Percentiles rank a stretch among this genome's conserved stretches.
Conservation (phyloP, 75 land plant species). For the Pinus tabuliformis region DNA sequence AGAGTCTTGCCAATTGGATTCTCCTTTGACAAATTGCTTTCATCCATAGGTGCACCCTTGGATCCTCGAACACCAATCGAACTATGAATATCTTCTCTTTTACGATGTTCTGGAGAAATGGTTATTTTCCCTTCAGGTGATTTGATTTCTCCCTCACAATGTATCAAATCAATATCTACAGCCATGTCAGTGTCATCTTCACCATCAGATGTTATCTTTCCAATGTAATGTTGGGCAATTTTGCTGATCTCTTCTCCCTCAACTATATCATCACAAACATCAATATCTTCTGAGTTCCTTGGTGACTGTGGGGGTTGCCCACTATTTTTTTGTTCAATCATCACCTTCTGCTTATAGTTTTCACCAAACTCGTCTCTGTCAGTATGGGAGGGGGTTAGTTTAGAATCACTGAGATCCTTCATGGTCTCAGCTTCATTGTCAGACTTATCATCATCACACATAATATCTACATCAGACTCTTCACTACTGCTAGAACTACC, state of each 20-base stretch:
- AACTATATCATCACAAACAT: slow-evolving; percentile 6
- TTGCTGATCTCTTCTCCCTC: slow-evolving; percentile 4
- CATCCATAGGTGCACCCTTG: not conserved
- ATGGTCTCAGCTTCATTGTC: slow-evolving; percentile 39
- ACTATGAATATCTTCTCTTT: slow-evolving; percentile 10
- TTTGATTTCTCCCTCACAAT: slow-evolving; percentile 12
- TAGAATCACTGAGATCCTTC: slow-evolving; percentile 27
- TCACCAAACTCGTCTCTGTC: slow-evolving; percentile 13
- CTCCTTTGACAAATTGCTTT: not conserved
- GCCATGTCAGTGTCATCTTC: slow-evolving; percentile 29
- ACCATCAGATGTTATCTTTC: slow-evolving; percentile 18
- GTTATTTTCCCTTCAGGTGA: slow-evolving; percentile 10
- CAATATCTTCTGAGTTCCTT: slow-evolving; percentile 9
- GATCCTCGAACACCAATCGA: not conserved
- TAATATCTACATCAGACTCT: slow-evolving; percentile 91
- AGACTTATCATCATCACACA: slow-evolving; percentile 66
- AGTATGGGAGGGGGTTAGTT: slow-evolving; percentile 14
- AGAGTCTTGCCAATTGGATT: not conserved
- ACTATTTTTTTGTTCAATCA: slow-evolving; percentile 19
- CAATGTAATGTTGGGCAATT: slow-evolving; percentile 23
- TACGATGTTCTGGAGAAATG: slow-evolving; percentile 11
- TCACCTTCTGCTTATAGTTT: slow-evolving; percentile 5
- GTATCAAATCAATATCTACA: slow-evolving; percentile 8
- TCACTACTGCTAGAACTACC: slow-evolving; percentile 62
- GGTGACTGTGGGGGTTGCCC: not conserved